These are phyloP conservation scores for Phytophthora crassamura DNA, from an alignment of 352 stramenopile species.

Conservation along the genomic window DNA sequence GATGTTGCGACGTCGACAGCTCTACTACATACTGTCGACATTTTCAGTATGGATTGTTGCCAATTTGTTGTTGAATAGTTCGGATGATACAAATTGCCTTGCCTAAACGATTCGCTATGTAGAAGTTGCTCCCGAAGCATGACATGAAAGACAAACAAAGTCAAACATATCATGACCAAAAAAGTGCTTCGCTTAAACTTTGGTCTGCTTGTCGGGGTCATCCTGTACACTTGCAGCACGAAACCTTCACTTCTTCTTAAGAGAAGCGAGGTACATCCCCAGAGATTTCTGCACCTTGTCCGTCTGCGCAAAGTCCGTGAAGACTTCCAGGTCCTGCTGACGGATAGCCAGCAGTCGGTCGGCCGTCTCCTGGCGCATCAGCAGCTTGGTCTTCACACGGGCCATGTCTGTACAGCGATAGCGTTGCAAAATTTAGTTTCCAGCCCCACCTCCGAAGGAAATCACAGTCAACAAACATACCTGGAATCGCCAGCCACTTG, in stretches of 20 bases:
- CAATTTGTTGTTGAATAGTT: too few relatives aligned
- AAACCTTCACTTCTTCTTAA: constrained; percentile 72
- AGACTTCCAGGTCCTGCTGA: constrained; percentile 71
- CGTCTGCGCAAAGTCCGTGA: constrained; percentile 77
- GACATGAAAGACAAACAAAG: too few relatives aligned
- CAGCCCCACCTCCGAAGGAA: background rate
- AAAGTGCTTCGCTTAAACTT: too few relatives aligned
- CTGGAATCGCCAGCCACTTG: constrained; percentile 85
- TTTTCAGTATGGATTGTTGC: too few relatives aligned
- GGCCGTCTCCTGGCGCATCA: constrained; percentile 81
- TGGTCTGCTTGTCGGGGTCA: too few relatives aligned
- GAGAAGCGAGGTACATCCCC: constrained; percentile 74
- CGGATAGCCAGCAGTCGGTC: constrained; percentile 58
- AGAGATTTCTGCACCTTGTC: constrained; percentile 88
- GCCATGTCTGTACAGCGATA: constrained; percentile 49
- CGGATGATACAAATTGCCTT: too few relatives aligned
- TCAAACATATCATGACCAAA: too few relatives aligned
- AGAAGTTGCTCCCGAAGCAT: too few relatives aligned
- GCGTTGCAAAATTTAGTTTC: constrained; percentile 5
- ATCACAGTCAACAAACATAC: constrained; percentile 33
- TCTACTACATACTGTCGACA: too few relatives aligned
- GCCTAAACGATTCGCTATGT: too few relatives aligned
- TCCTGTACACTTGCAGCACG: too few relatives aligned
- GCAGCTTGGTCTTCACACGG: constrained; percentile 75
- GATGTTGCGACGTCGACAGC: too few relatives aligned